Base-by-base conservation (phyloP, 2,329 filamentous ascomycete genomes). In the Hypoxylon sp. region DNA sequence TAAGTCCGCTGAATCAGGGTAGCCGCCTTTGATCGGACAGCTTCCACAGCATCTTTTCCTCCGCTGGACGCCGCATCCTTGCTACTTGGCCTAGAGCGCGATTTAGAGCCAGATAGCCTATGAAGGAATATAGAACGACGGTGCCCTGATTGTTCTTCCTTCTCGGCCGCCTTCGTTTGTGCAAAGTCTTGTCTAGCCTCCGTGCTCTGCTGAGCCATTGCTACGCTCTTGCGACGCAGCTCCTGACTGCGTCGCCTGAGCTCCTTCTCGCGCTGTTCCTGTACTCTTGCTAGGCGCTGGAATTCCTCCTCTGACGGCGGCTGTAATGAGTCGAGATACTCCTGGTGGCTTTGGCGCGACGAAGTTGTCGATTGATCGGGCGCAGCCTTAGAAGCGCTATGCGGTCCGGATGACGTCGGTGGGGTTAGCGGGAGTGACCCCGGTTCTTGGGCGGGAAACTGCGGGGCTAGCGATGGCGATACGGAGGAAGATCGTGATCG, bases 1-100 rank as follows among this genome's bases (percentile, higher is more conserved):
- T 94, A 97, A 26, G 90, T 91, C 72, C 90, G 88, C 82, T 93
- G 88, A 51, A 91, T 90, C 26, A 88, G 74, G 22, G 81, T 82
- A 3, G 88, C 88, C 2, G 88, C 88, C 54, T 82, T 80, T 26
- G 80, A 76, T 29, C 71, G 73, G 6, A 77, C 51, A 24, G 70
- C 69, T 3, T 75, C 73, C 4, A 78, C 74, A 44, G 63, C 50
- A 53, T 63, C 63, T 31, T 26, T 54, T 48, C 31, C 54, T 52
- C 59, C 55, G 24, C 47, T 50, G 33, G 58, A 53, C 46, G 50
- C 42, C 47, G 63, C 39, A 57, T 61, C 50, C n/a, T 61, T 60
- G 29, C 54, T 68, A 35, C 53, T 50, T 14, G 56, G 22, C 50
- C 64, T 63, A 3, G 68, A 63, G 13, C 39, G 59, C 1, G 69